phyloP scores from a whole-genome alignment of 257 asterid genomes.

The Gentiana macrophylla region DNA sequence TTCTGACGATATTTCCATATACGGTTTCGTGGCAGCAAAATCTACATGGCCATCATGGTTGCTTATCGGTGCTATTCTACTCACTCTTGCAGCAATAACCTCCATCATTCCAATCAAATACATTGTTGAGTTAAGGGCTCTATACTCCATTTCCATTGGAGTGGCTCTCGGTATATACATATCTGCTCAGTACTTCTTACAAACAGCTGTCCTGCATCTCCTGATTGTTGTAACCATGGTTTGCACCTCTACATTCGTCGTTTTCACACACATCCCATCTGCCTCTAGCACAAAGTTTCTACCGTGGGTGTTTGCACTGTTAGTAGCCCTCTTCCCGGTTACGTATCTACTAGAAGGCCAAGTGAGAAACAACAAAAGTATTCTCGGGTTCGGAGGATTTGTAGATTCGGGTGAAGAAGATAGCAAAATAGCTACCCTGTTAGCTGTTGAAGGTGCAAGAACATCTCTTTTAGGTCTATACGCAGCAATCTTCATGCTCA shows the following conservation, averaged over 20 bases:
- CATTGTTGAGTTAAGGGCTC: slow-evolving; percentile 74
- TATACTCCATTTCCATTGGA: slow-evolving; percentile 76
- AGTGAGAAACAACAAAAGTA: slow-evolving; percentile 55
- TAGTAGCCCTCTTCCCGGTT: slow-evolving; percentile 97
- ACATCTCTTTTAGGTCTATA: slow-evolving; percentile 90
- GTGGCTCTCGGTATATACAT: slow-evolving; percentile 80
- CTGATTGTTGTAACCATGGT: slow-evolving; percentile 92
- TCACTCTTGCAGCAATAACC: slow-evolving; percentile 88
- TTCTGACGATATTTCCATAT: slow-evolving; percentile 86
- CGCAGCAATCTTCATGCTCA: slow-evolving; percentile 91
- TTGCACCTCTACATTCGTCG: slow-evolving; percentile 74
- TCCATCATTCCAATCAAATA: slow-evolving; percentile 81
- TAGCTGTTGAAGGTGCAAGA: slow-evolving; percentile 95
- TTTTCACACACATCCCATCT: slow-evolving; percentile 94
- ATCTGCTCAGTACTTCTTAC: slow-evolving; percentile 91
- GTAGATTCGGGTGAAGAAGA: slow-evolving; percentile 66
- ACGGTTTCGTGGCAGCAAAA: slow-evolving; percentile 78
- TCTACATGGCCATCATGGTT: slow-evolving; percentile 99
- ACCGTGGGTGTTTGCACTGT: slow-evolving; percentile 93
- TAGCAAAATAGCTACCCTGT: slow-evolving; percentile 58
- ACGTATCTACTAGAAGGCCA: slow-evolving; percentile 94
- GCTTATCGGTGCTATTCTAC: slow-evolving; percentile 75
- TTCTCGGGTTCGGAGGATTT: slow-evolving; percentile 37
- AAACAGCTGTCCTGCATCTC: slow-evolving; percentile 71
- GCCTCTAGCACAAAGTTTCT: slow-evolving; percentile 88